Evolutionary conservation across 1,284 basidiomycete species (phyloP), one percentile per base, ranked within the genome.

Genomic region (Mycosarcoma mackinlayi): DNA sequence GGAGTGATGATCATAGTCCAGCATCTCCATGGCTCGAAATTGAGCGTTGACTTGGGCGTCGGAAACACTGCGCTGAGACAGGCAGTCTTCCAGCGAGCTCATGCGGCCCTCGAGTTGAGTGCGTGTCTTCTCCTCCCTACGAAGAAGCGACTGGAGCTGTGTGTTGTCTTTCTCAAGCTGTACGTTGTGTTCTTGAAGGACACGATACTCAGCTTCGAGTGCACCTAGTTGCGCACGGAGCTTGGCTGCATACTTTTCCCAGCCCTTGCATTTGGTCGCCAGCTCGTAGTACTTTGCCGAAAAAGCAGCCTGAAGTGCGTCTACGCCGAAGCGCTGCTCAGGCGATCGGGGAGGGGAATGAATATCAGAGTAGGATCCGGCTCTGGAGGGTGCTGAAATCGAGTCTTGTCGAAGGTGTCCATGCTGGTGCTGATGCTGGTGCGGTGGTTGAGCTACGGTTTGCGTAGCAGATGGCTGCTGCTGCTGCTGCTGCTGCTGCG

Each of bases 171-270:
- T 28, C 38, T 77, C 75, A 35, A 77, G 73, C 30, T 68, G 46
- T 13, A 49, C 18, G 37, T 65, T 73, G 21, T 73, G 63, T 16
- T 72, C 75, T 18, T 65, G 50, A n/a, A 78, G 60, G 0, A 74
- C 60, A 6, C 69, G 65, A 16, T 71, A 65, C 50, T 78, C 76
- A 14, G 67, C 61, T 23, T 70, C 69, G 47, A 78, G 66, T 0
- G 60, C 74, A 21, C 73, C 75, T 19, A 66, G 45, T 53, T 77
- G 72, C 7, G 76, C 75, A 23, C 63, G 58, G 19, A 79, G 66
- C 60, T 75, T 78, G 16, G 76, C 69, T 2, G 76, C 69, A 38
- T 73, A 78, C 34, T 49, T 59, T 45, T 79, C 75, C 77, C 77
- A 79, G n/a, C 62, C 64, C 33, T 73, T 76, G 70, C 76, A 78